Base-by-base conservation (phyloP, 2,329 filamentous ascomycete species). In the Tolypocladium tropicale region DNA sequence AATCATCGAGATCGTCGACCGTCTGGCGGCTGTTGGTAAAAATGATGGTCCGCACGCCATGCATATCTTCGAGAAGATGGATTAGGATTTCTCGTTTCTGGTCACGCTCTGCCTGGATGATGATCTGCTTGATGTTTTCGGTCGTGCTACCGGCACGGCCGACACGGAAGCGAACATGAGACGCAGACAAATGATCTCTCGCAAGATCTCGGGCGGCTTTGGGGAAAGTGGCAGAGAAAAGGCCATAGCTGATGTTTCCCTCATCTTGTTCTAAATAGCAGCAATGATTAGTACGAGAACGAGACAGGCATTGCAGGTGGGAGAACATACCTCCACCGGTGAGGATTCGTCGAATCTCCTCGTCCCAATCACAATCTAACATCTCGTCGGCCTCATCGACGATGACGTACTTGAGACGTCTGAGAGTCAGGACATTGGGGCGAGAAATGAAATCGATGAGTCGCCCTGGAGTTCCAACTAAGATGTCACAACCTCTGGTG, bases 341-440 rank as follows among this genome's bases (percentile, higher is more conserved):
- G 70, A 97, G 84, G 57, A 97, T 88, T 64, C 83, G 84, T 48
- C 79, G 78, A 58, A 97, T 79, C 4, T 92, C 84, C 0, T 84
- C 78, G 41, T 86, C 80, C 90, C 94, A 97, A 64, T 92, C 89
- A 1, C 77, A 68, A 0, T 86, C 78, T 0, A 99, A 80, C 78
- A 99, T 86, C 74, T 99, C 93, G 67, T 99, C 94, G 0, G 94
- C 94, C 68, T 99, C 94, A 58, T 97, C 94, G 59, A 99, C 85
- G 61, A 97, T 82, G 61, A 83, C 83, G 73, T 85, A 94, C 72
- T 86, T 86, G 58, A 96, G 79, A 43, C 93, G 89, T 25, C 79
- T 78, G 53, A 96, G 77, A 0, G 85, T 88, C 2, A 96, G 74
- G 16, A 88, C 66, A 18, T 84, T 71, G 0, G 85, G 82, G 34